Percentiles rank a stretch among this genome's conserved stretches.
Evolutionary conservation across 306 rosid genomes (phyloP).

Genomic region (Cicer chorassanicum): DNA sequence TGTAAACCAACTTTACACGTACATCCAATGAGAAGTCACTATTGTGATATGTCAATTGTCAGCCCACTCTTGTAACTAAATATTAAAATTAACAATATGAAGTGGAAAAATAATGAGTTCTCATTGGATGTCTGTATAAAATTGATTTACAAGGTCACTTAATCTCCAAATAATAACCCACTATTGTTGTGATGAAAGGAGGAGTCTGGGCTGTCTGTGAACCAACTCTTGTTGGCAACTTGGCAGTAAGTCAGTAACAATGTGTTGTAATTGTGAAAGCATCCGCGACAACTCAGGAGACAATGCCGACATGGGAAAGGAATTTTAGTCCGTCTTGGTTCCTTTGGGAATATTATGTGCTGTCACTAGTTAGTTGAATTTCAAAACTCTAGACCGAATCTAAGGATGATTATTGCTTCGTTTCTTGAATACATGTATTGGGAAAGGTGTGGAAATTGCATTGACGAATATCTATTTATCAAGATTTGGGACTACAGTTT

Average conservation of each 20-base stretch:
- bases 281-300: neutral
- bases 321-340: neutral
- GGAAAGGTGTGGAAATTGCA: neutral
- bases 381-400: neutral
- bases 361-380: neutral
- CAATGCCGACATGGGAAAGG: neutral
- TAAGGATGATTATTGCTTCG: conserved; percentile 8
- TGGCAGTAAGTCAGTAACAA: neutral
- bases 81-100: too few relatives aligned
- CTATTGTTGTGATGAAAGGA: neutral
- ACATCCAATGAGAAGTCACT: too few relatives aligned
- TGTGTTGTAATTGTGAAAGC: neutral
- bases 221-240: neutral
- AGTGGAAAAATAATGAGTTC: too few relatives aligned
- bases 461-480: neutral
- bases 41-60: too few relatives aligned
- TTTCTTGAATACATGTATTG: neutral
- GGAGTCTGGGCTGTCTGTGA: neutral
- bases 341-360: neutral
- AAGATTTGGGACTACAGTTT: neutral
- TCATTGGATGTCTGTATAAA: too few relatives aligned
- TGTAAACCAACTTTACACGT: too few relatives aligned
- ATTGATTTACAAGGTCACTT: too few relatives aligned
- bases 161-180: too few relatives aligned
- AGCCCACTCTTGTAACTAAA: too few relatives aligned